These are phyloP conservation scores for Mycena venus DNA, from an alignment of 768 basidiomycete species.

Conservation along the genomic window DNA sequence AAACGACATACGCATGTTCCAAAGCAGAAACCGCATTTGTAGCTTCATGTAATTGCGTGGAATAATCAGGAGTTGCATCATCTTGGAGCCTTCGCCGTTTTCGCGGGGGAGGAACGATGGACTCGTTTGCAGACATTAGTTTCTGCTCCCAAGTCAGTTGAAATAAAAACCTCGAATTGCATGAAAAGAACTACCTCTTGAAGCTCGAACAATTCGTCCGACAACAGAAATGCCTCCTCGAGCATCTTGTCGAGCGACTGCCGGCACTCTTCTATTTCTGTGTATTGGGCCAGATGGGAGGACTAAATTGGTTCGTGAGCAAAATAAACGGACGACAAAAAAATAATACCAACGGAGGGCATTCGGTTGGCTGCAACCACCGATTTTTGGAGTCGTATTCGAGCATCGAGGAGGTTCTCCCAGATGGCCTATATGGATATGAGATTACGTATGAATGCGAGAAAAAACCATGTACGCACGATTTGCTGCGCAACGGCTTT, in stretches of 20 bases:
- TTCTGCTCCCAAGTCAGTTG: conserved; percentile 46
- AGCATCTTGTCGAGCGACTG: conserved; percentile 66
- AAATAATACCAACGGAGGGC: conserved; percentile 63
- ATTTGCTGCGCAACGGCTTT: conserved; percentile 87
- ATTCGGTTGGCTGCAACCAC: conserved; percentile 74
- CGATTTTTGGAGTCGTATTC: conserved; percentile 92
- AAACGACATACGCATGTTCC: conserved; percentile 64
- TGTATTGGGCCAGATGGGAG: conserved; percentile 50
- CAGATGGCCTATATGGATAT: conserved; percentile 72
- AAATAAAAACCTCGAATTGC: not conserved
- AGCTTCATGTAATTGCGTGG: conserved; percentile 57
- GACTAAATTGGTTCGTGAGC: conserved; percentile 43
- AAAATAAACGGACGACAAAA: not conserved
- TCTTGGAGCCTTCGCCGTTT: conserved; percentile 67
- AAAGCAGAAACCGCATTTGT: conserved; percentile 57
- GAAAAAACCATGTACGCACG: conserved; percentile 58
- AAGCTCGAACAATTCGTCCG: conserved; percentile 76
- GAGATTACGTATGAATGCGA: not conserved
- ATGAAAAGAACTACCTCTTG: conserved; percentile 66
- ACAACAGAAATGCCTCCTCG: conserved; percentile 70
- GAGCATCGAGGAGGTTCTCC: conserved; percentile 90
- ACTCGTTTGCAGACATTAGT: conserved; percentile 62
- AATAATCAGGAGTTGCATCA: conserved; percentile 47
- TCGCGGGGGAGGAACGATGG: conserved; percentile 61
- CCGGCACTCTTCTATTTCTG: conserved; percentile 55